A percentile compares a stretch with the other conserved stretches of the same genome.
Conservation (phyloP, 805 yeast species). For the Monosporozyma unispora region DNA sequence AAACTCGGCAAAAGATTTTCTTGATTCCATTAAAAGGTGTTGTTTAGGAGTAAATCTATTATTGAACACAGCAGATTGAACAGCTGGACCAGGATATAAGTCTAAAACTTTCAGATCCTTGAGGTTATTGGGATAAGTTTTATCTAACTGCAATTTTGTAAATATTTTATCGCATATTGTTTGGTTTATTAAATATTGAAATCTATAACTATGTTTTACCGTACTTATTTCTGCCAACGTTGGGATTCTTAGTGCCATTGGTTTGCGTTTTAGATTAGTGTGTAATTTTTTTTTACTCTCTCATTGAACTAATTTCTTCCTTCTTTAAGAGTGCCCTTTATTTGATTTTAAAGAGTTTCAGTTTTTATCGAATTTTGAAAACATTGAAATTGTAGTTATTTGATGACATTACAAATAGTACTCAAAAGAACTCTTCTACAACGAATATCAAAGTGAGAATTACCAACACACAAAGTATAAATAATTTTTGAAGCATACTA, state of each 20-base stretch:
- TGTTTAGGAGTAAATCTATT: constrained; percentile 50
- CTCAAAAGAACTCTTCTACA: too few species aligned
- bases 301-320: too few species aligned
- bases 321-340: not conserved
- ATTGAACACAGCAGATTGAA: constrained; percentile 55
- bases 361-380: not conserved
- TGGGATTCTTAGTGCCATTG: not conserved
- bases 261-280: not conserved
- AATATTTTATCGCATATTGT: constrained; percentile 31
- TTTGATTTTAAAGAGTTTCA: not conserved
- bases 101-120: constrained; percentile 46
- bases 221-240: constrained; percentile 7
- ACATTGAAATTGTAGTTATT: not conserved
- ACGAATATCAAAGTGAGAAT: too few species aligned
- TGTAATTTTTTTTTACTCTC: too few species aligned
- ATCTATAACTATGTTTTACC: constrained; percentile 18
- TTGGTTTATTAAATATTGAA: constrained; percentile 18
- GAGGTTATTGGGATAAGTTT: constrained; percentile 24
- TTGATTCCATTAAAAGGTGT: constrained; percentile 55
- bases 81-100: constrained; percentile 49
- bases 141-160: constrained; percentile 38
- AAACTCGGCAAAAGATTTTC: constrained; percentile 25
- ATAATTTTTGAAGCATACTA: not conserved
- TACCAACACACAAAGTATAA: too few species aligned
- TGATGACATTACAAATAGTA: too few species aligned